phyloP scores from a whole-genome alignment of 192 early-diverging fungal genomes.

The Backusella parvicylindrica region DNA sequence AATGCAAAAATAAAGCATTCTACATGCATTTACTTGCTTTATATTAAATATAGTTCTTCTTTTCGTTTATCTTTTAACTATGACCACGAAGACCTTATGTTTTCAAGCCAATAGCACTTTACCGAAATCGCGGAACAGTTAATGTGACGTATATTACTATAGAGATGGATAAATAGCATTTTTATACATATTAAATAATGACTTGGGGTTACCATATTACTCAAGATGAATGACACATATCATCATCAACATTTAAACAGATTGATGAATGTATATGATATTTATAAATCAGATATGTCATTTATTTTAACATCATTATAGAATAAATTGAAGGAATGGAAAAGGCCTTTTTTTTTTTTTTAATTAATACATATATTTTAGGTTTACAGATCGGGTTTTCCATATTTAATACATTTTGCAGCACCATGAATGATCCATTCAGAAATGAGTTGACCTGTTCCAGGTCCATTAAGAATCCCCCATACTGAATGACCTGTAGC shows the following conservation, averaged over 20 bases:
- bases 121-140: not conserved
- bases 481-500: constrained; percentile 45
- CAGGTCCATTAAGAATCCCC: constrained; percentile 44
- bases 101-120: not conserved
- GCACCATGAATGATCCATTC: constrained; percentile 18
- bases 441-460: constrained; percentile 38
- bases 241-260: too few relatives aligned
- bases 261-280: too few relatives aligned
- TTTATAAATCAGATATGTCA: too few relatives aligned
- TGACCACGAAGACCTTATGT: not conserved
- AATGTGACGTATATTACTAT: not conserved
- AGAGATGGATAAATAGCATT: not conserved
- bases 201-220: not conserved
- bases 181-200: not conserved
- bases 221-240: not conserved
- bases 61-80: not conserved
- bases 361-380: not conserved
- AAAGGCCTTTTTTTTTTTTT: not conserved
- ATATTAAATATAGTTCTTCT: not conserved
- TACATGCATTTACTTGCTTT: not conserved
- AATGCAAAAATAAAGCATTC: not conserved
- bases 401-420: not conserved
- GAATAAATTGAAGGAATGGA: not conserved
- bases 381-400: not conserved
- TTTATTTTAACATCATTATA: too few relatives aligned